Conservation (phyloP, 1,139 yeast genomes). For the Protomyces arabidopsidicola region DNA sequence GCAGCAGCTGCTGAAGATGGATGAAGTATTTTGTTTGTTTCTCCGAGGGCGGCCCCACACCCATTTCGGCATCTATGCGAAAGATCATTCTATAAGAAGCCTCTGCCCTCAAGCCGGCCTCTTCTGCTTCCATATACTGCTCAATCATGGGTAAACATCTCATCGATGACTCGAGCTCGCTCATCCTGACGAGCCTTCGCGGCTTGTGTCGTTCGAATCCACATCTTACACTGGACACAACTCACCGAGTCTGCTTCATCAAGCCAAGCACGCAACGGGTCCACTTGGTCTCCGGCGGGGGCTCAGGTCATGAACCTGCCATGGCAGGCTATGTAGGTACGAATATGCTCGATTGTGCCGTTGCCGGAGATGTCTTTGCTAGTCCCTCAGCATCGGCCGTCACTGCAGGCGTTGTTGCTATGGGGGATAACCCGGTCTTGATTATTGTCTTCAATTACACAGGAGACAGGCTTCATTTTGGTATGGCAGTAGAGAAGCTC, state of each 20-base stretch:
- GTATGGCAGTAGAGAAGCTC: slow-evolving; percentile 82
- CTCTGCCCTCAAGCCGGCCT: no score
- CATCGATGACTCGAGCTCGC: slow-evolving; percentile 30
- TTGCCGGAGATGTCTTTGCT: slow-evolving; percentile 82
- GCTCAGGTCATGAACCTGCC: slow-evolving; percentile 92
- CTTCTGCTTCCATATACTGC: no score
- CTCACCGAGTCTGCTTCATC: slow-evolving; percentile 31
- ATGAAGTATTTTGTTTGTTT: no score
- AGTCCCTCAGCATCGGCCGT: slow-evolving; percentile 40
- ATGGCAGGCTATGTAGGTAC: slow-evolving; percentile 88
- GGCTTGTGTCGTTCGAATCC: slow-evolving; percentile 31
- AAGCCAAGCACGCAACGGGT: slow-evolving; percentile 41
- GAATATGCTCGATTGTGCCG: slow-evolving; percentile 79
- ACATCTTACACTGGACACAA: slow-evolving; percentile 29
- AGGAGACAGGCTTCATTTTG: slow-evolving; percentile 89
- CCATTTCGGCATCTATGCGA: no score
- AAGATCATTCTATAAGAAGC: no score
- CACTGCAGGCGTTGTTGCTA: slow-evolving; percentile 62
- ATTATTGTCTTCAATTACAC: slow-evolving; percentile 85
- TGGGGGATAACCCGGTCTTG: slow-evolving; percentile 53
- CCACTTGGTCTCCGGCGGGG: slow-evolving; percentile 82
- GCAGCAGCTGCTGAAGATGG: no score
- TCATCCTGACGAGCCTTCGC: slow-evolving; percentile 33
- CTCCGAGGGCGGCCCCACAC: no score
- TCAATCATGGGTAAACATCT: slow-evolving; percentile 30